Conservation (phyloP, 2,329 filamentous ascomycete species). For the Colletotrichum sp. region DNA sequence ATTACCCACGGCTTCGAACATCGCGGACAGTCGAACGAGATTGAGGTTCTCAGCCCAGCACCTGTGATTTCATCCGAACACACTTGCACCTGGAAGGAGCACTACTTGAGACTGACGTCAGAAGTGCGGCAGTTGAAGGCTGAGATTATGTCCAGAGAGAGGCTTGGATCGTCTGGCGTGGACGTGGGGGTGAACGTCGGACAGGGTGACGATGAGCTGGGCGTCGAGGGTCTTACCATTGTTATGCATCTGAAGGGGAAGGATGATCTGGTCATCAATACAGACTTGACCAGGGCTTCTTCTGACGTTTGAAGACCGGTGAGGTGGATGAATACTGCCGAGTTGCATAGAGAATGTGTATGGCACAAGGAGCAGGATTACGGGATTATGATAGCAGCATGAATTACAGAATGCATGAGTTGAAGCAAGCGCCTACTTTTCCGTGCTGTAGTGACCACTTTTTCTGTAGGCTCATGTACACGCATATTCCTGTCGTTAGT, state of each 20-base stretch:
- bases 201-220: conserved; percentile 38
- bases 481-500: neutral
- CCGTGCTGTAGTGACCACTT: neutral
- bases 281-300: conserved; percentile 38
- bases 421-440: neutral
- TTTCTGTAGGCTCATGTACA: neutral
- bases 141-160: conserved; percentile 34
- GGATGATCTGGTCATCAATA: conserved; percentile 58
- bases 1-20: neutral
- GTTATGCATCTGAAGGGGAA: conserved; percentile 54
- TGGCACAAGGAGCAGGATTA: neutral
- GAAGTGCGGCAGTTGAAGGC: conserved; percentile 47
- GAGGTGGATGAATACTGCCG: neutral
- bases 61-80: conserved; percentile 43
- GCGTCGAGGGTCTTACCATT: conserved; percentile 54
- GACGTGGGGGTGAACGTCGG: conserved; percentile 26
- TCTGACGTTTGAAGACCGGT: neutral
- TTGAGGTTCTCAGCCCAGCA: conserved; percentile 34
- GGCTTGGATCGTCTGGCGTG: conserved; percentile 6
- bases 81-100: conserved; percentile 46
- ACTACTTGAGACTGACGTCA: conserved; percentile 43
- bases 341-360: neutral
- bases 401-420: neutral
- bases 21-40: neutral
- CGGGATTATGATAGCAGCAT: conserved; percentile 10